Base-by-base conservation (phyloP, 768 basidiomycete species). In the Naganishia vishniacii region DNA sequence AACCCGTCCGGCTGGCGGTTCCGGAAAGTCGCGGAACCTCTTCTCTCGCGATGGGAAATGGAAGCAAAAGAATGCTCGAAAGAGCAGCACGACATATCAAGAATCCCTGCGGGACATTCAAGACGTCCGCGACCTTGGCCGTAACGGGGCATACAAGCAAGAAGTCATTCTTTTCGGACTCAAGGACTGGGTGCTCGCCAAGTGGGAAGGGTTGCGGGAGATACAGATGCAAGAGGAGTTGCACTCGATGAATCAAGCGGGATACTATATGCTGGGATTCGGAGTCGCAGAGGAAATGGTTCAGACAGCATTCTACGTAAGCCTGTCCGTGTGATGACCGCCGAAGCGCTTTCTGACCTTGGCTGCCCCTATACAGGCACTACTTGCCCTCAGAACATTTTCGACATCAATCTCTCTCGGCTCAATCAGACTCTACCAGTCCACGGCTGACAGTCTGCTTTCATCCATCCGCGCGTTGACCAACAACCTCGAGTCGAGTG, bases 121-220 rank as follows among this genome's bases (percentile, higher is more conserved):
- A 34, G 51, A 48, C 12, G 82, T 85, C 2, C 83, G 84, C 26
- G 85, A 87, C 58, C 78, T 91, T 41, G 89, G 85, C 0, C 84
- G 87, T 74, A 87, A 84, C 71, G 89, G 89, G 41, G 71, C 78
- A 0, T 84, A 88, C 74, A 85, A 88, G n/a, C 85, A 86, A 16
- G 90, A 93, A 74, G 82, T 92, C 32, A 80, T 86, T 34, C 80
- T 92, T 3, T 93, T 91, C 74, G 88, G 88, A 4, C 81, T 93
- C 16, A 86, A 85, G 12, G 86, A 88, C 41, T 93, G 90, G 91
- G 86, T 92, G 60, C 78, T 92, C 64, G 81, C 83, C 61, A 83
- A 84, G 7, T 93, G 90, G 90, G 81, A 85, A 4, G 80, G 77
- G 32, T 83, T 88, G 3, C 80, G 85, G 68, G 83, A 80, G 72